Conservation (phyloP, 805 yeast species). For the Suhomyces pyralidae region DNA sequence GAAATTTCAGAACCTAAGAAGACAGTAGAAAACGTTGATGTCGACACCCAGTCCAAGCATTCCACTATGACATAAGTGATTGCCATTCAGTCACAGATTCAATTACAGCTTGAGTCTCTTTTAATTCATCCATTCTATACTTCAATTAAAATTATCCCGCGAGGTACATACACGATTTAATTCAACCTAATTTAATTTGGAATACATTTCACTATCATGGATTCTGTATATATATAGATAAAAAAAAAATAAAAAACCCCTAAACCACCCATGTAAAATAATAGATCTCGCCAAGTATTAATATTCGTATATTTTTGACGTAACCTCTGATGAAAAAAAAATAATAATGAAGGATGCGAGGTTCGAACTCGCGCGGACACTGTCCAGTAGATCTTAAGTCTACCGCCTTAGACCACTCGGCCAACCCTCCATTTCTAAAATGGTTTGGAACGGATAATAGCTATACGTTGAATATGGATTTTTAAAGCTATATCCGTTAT, state of each 20-base stretch:
- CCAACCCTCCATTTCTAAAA: conserved; percentile 43
- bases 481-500: too few species aligned
- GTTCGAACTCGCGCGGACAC: conserved; percentile 49
- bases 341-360: conserved; percentile 42
- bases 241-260: background rate
- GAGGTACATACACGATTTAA: background rate
- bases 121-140: background rate
- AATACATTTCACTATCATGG: background rate
- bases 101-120: background rate
- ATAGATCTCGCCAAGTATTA: background rate
- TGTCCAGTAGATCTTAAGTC: conserved; percentile 46
- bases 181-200: background rate
- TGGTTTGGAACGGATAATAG: too few species aligned
- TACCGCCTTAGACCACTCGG: conserved; percentile 50
- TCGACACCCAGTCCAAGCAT: conserved; percentile 7
- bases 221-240: background rate
- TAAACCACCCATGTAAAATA: background rate
- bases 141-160: background rate
- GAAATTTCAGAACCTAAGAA: background rate
- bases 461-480: too few species aligned
- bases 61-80: background rate
- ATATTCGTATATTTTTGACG: too few species aligned
- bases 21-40: conserved; percentile 2
- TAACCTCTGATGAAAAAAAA: conserved; percentile 8
- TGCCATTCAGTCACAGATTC: background rate